Conservation (phyloP, 768 basidiomycete species). For the Tricholoma flavovirens region DNA sequence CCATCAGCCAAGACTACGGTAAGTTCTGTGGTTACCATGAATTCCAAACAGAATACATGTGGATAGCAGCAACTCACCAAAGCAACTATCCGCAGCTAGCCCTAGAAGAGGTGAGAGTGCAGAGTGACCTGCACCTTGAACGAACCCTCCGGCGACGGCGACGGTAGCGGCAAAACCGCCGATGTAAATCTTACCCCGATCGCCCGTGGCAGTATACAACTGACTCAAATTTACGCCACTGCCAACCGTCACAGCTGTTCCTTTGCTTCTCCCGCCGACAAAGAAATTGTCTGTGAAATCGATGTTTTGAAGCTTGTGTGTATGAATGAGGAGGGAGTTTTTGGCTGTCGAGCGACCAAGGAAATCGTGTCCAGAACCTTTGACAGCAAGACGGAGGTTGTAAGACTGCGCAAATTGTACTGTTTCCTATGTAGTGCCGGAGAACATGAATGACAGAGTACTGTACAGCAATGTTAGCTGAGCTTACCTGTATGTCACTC, state of each 20-base stretch:
- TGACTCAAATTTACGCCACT: slow-evolving; percentile 20
- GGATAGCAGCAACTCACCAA: slow-evolving; percentile 5
- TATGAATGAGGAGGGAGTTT: slow-evolving; percentile 27
- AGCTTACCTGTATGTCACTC: slow-evolving; percentile 24
- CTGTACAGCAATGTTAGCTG: not conserved
- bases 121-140: slow-evolving; percentile 30
- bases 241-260: slow-evolving; percentile 23
- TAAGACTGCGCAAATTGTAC: slow-evolving; percentile 23
- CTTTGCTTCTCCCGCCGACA: slow-evolving; percentile 13
- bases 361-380: slow-evolving; percentile 29
- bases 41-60: not conserved
- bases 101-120: slow-evolving; percentile 22
- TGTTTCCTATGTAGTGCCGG: slow-evolving; percentile 18
- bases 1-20: not conserved
- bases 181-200: slow-evolving; percentile 19
- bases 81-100: slow-evolving; percentile 18
- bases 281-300: slow-evolving; percentile 16
- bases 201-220: slow-evolving; percentile 17
- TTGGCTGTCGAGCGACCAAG: slow-evolving; percentile 31
- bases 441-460: not conserved
- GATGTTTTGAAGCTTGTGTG: slow-evolving; percentile 21
- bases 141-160: slow-evolving; percentile 26
- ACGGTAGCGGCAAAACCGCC: slow-evolving; percentile 24
- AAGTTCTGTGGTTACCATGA: not conserved
- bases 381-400: slow-evolving; percentile 27